Conservation (phyloP, 345 rosid species). For the Kandelia obovata region DNA sequence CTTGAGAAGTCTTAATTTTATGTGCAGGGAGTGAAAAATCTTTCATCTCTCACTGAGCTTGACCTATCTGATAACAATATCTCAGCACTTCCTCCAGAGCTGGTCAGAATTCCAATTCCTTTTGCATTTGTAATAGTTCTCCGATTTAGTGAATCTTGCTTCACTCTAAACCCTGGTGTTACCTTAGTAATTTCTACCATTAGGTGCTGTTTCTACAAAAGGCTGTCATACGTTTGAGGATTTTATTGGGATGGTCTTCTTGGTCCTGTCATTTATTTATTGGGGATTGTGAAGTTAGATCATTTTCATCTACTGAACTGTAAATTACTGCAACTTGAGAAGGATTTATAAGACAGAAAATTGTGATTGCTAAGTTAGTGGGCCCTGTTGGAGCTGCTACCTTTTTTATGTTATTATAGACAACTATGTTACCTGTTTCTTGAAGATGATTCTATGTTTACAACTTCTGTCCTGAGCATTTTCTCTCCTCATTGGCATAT, state of each 20-base stretch:
- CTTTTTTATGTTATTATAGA: neutral
- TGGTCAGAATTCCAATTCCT: constrained; percentile 38
- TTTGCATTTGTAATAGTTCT: neutral
- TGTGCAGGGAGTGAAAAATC: constrained; percentile 61
- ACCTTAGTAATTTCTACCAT: neutral
- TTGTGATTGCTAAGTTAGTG: neutral
- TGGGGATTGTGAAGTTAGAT: neutral
- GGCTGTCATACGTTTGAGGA: neutral
- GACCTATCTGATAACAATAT: constrained; percentile 85
- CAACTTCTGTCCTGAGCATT: neutral
- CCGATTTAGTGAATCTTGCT: neutral
- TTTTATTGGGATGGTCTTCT: neutral
- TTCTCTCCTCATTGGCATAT: neutral
- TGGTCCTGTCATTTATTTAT: neutral
- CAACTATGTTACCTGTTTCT: neutral
- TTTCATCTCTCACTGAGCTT: constrained; percentile 66
- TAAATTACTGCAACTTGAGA: neutral
- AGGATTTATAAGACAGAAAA: neutral
- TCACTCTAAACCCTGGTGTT: neutral
- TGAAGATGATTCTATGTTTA: neutral
- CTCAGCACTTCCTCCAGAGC: constrained; percentile 69
- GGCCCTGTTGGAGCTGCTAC: neutral
- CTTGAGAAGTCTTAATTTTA: constrained; percentile 9
- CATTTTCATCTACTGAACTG: neutral
- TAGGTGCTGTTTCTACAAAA: neutral